These are phyloP conservation scores for Stenogyne calaminthoides DNA, from an alignment of 305 asterid genomes.

Conservation along the genomic window DNA sequence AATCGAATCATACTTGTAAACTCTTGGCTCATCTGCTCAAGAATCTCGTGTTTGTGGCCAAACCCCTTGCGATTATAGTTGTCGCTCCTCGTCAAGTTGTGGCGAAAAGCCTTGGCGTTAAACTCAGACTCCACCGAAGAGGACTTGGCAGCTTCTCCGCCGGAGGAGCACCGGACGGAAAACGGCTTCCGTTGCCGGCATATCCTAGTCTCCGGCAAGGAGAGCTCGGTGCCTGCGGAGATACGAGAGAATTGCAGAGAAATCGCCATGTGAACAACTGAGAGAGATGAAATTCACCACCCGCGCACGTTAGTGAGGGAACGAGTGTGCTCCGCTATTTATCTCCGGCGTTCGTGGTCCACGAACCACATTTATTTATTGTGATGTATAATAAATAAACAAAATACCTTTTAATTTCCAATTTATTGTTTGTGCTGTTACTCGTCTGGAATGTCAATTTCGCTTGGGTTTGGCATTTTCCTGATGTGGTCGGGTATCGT, in stretches of 20 bases:
- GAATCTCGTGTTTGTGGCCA: constrained; percentile 68
- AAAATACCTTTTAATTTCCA: background rate
- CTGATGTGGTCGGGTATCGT: background rate
- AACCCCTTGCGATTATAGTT: constrained; percentile 83
- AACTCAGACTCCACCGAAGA: constrained; percentile 55
- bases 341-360: background rate
- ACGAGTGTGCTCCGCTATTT: constrained; percentile 13
- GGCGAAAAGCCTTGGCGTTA: constrained; percentile 66
- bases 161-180: constrained; percentile 61
- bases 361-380: constrained; percentile 11
- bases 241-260: constrained; percentile 62
- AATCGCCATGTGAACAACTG: constrained; percentile 53
- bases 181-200: constrained; percentile 48
- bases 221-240: constrained; percentile 45
- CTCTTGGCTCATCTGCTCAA: constrained; percentile 70
- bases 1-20: constrained; percentile 56
- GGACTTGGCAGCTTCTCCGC: constrained; percentile 50
- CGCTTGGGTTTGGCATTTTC: background rate
- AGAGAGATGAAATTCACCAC: background rate
- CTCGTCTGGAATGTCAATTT: background rate
- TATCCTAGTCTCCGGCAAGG: constrained; percentile 51
- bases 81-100: constrained; percentile 71
- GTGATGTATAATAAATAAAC: background rate
- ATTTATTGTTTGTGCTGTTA: background rate
- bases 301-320: constrained; percentile 40